These are phyloP conservation scores for Botrytis porri DNA, from an alignment of 2,329 filamentous ascomycete species.

Conservation along the genomic window DNA sequence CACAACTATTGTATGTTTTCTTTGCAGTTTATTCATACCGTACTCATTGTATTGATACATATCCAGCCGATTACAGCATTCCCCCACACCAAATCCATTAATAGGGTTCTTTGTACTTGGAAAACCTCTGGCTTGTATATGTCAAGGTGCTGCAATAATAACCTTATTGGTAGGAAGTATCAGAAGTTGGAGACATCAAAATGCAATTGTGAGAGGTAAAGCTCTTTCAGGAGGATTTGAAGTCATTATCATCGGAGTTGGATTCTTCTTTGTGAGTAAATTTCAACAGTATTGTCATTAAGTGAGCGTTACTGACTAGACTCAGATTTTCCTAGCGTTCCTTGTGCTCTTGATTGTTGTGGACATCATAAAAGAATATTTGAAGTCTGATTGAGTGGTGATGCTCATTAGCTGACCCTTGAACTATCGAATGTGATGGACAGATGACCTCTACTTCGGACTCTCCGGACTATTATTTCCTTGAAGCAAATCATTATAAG, in stretches of 20 bases:
- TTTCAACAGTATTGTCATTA: not conserved
- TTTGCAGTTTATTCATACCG: slow-evolving; percentile 17
- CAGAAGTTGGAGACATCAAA: slow-evolving; percentile 60
- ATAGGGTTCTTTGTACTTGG: slow-evolving; percentile 62
- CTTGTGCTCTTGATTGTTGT: slow-evolving; percentile 34
- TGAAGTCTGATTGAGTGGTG: slow-evolving; percentile 5
- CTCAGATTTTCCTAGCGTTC: slow-evolving; percentile 33
- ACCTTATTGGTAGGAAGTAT: slow-evolving; percentile 50
- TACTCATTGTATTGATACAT: slow-evolving; percentile 24
- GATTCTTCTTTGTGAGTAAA: slow-evolving; percentile 48
- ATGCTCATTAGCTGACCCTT: not conserved
- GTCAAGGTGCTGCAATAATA: slow-evolving; percentile 43
- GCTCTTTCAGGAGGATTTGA: slow-evolving; percentile 59
- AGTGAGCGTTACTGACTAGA: slow-evolving; percentile 11
- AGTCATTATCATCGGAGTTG: slow-evolving; percentile 47
- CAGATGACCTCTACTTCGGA: slow-evolving; percentile 3
- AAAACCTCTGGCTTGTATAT: slow-evolving; percentile 52
- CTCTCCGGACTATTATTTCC: not conserved
- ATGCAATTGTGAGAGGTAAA: slow-evolving; percentile 55
- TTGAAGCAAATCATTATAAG: not conserved
- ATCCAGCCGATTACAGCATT: slow-evolving; percentile 49
- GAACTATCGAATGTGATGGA: not conserved
- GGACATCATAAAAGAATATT: slow-evolving; percentile 34
- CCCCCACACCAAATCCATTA: slow-evolving; percentile 34
- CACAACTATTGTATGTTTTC: slow-evolving; percentile 57